Base-by-base conservation (phyloP, 805 yeast genomes). In the Kuraishia capsulata region DNA sequence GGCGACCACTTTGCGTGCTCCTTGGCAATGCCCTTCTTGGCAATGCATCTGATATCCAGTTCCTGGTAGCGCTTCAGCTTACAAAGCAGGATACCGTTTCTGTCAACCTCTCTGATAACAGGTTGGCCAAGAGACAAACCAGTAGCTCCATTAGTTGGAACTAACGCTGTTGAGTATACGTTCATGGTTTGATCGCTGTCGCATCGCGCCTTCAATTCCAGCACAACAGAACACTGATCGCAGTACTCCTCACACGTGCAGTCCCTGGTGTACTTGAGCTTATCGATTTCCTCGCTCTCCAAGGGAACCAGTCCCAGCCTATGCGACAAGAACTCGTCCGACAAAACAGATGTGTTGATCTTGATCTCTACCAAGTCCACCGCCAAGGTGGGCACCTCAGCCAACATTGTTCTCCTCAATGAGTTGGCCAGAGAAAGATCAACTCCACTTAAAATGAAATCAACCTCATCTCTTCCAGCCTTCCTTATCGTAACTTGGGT, bases 1-100 rank as follows among this genome's bases (percentile, higher is more conserved):
- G 98, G 97, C 5, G 92, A 81, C 99, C 99, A 92, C 56, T 92
- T 92, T 36, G 98, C 96, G 56, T 92, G 99, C 58, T 92, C 99
- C 58, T 89, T 89, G 36, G 96, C 85, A 42, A 88, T 88, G 33
- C 97, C 98, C 66, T 92, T 92, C 62, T 92, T 92, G 39, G 99
- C 98, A 45, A 92, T 82, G 63, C 99, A 92, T 48, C 81, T 80
- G 43, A 92, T 65, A 49, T 81, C 76, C 50, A 92, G 69, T 56
- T 90, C 96, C 65, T 92, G 99, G 52, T 88, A 90, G 56, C 83
- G 84, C 58, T 95, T 77, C 49, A 92, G 71, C 59, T 90, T 88
- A 63, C 96, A 87, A 48, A 92, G 77, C 40, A 92, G 62, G n/a
- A 90, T 84, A 40, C 99, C 99, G 45, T 80, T 78, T 26, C 76